Evolutionary conservation across 2,329 filamentous ascomycete species (phyloP).

Genomic region (Myriosclerotinia scirpicola): DNA sequence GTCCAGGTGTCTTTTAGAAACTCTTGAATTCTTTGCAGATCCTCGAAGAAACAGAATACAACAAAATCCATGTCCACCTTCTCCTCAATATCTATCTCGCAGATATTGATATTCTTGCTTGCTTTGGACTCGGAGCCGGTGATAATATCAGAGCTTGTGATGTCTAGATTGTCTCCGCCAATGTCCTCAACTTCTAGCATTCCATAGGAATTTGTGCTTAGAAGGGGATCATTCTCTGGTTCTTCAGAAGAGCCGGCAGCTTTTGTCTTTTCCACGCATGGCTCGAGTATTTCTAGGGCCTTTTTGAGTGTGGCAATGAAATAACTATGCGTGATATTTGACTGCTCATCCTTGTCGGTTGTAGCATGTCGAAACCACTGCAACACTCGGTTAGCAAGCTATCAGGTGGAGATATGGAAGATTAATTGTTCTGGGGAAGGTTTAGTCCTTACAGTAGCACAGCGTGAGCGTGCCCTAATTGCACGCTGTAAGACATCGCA

Average conservation of each 20-base stretch:
- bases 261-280: background rate
- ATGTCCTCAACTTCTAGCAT: slow-evolving; percentile 3
- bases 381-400: background rate
- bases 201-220: background rate
- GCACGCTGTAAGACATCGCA: background rate
- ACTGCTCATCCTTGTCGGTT: background rate
- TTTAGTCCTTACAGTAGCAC: background rate
- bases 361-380: background rate
- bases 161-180: background rate
- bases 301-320: background rate
- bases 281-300: background rate
- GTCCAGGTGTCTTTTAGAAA: slow-evolving; percentile 1
- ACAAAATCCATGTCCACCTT: background rate
- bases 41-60: slow-evolving; percentile 10
- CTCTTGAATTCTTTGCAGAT: background rate
- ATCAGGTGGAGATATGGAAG: background rate
- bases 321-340: background rate
- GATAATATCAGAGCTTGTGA: background rate
- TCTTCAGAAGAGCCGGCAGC: background rate
- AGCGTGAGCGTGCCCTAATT: slow-evolving; percentile 1
- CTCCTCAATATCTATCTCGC: background rate
- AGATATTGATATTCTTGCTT: background rate
- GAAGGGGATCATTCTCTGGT: too few species aligned
- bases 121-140: background rate
- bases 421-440: background rate